Evolutionary conservation across 2,329 filamentous ascomycete species (phyloP).

Genomic region (Dactylellina haptotyla): DNA sequence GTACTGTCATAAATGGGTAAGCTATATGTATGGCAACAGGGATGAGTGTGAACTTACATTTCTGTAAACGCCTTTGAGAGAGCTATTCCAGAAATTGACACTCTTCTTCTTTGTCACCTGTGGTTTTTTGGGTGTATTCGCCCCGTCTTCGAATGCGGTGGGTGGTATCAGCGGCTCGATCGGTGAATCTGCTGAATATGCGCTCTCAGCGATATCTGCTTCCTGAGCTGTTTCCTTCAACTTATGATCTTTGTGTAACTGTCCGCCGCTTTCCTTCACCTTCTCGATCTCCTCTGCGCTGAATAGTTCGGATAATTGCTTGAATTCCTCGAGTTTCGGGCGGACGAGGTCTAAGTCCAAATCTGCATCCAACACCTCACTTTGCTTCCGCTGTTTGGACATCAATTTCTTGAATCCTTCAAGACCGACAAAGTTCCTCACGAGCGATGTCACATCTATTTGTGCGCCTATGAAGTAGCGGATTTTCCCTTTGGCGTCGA

Average conservation of each 20-base stretch:
- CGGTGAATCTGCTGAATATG: background rate
- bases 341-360: slow-evolving; percentile 32
- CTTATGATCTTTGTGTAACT: slow-evolving; percentile 66
- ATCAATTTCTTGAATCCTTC: slow-evolving; percentile 70
- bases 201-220: background rate
- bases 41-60: slow-evolving; percentile 63
- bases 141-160: slow-evolving; percentile 56
- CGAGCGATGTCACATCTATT: slow-evolving; percentile 75
- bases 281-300: slow-evolving; percentile 74
- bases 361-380: slow-evolving; percentile 50
- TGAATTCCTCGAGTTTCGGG: slow-evolving; percentile 67
- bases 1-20: slow-evolving; percentile 64
- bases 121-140: slow-evolving; percentile 40
- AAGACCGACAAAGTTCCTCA: slow-evolving; percentile 73
- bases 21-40: too few species aligned
- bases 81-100: slow-evolving; percentile 49
- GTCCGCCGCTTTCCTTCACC: slow-evolving; percentile 72
- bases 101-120: slow-evolving; percentile 10
- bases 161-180: slow-evolving; percentile 23
- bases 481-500: slow-evolving; percentile 73
- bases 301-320: slow-evolving; percentile 75
- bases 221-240: slow-evolving; percentile 7
- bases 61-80: slow-evolving; percentile 68
- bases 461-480: slow-evolving; percentile 79
- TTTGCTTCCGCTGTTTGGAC: slow-evolving; percentile 57